These are phyloP conservation scores for Zygoascus meyerae DNA, from an alignment of 1,139 yeast species.

Conservation along the genomic window DNA sequence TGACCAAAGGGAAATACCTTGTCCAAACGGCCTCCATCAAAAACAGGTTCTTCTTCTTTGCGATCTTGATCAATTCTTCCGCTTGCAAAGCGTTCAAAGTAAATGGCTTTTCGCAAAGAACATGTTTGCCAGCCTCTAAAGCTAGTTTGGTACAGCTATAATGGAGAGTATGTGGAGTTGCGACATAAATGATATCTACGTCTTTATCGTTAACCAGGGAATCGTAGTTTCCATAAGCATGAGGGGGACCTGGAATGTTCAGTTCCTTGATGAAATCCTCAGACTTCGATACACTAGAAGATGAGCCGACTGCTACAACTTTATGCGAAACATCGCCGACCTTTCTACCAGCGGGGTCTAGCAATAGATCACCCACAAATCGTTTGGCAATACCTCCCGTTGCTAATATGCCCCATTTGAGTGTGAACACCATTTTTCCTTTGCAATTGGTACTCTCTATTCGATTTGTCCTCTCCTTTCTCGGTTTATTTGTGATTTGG, in stretches of 20 bases:
- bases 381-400: conserved; percentile 30
- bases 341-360: conserved; percentile 26
- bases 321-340: conserved; percentile 30
- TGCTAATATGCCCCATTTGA: conserved; percentile 27
- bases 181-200: conserved; percentile 52
- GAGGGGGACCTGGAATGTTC: conserved; percentile 15
- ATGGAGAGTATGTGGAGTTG: conserved; percentile 55
- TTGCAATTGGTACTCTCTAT: not conserved
- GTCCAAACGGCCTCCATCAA: conserved; percentile 68
- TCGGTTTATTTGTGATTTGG: not conserved
- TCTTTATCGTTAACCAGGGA: conserved; percentile 41
- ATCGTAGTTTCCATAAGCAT: conserved; percentile 32
- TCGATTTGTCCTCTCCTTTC: no score
- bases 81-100: conserved; percentile 49
- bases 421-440: conserved; percentile 19
- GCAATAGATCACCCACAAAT: conserved; percentile 28
- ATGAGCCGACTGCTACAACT: conserved; percentile 33
- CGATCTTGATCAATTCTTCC: conserved; percentile 41
- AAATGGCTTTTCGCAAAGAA: conserved; percentile 57
- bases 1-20: conserved; percentile 50
- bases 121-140: conserved; percentile 50
- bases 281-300: conserved; percentile 27
- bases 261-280: conserved; percentile 23
- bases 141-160: conserved; percentile 46
- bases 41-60: conserved; percentile 42